These are phyloP conservation scores for Salix suchowensis DNA, from an alignment of 345 rosid species.

Conservation along the genomic window DNA sequence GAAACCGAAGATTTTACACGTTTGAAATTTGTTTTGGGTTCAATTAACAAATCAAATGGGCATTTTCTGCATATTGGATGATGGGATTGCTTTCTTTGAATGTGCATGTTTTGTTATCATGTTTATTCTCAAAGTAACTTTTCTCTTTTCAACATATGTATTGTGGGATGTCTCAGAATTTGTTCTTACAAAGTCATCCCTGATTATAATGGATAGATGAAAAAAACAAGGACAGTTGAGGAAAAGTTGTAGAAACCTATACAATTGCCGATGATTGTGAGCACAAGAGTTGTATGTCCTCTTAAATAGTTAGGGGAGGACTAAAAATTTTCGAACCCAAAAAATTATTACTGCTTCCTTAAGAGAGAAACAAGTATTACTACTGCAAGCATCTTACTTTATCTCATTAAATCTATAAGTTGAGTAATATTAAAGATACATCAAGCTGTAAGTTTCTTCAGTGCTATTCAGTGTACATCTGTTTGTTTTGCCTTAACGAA, in stretches of 20 bases:
- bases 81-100: neutral
- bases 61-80: neutral
- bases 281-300: neutral
- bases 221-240: neutral
- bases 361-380: neutral
- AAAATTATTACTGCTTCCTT: neutral
- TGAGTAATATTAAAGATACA: neutral
- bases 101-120: neutral
- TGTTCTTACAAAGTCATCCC: neutral
- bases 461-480: neutral
- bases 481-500: neutral
- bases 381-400: neutral
- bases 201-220: neutral
- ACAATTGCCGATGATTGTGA: neutral
- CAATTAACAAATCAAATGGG: neutral
- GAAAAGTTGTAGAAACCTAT: neutral
- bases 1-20: neutral
- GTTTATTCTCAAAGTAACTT: neutral
- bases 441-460: neutral
- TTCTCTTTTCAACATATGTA: neutral
- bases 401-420: neutral
- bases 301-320: neutral
- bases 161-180: neutral
- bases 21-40: neutral
- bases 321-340: neutral